phyloP scores from a whole-genome alignment of 495 filamentous ascomycete genomes.

The Pseudevernia furfuracea region DNA sequence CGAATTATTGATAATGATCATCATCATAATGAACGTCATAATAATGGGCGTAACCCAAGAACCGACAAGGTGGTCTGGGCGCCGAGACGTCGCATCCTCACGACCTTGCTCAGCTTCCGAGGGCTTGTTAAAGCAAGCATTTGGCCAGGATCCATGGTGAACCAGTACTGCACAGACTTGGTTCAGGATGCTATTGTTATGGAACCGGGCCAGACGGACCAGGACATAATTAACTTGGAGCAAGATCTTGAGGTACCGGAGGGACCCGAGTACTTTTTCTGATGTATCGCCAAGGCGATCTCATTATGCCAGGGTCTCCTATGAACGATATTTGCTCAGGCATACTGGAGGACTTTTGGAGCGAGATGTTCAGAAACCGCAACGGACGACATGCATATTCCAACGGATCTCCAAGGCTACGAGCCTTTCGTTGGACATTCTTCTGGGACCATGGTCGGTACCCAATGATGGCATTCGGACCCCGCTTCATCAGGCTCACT shows the following conservation, averaged over 20 bases:
- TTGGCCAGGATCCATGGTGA: neutral
- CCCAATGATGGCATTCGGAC: neutral
- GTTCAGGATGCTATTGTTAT: neutral
- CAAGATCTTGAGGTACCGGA: neutral
- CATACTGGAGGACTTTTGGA: neutral
- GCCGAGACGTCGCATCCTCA: neutral
- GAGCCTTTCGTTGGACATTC: neutral
- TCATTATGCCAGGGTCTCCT: neutral
- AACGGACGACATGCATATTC: too few relatives aligned
- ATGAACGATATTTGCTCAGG: neutral
- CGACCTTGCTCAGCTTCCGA: slow-evolving; percentile 2
- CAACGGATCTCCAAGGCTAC: neutral
- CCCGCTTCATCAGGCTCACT: neutral
- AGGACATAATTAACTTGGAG: neutral
- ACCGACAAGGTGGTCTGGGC: neutral
- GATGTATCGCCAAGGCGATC: neutral
- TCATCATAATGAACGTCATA: too few relatives aligned
- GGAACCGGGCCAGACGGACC: neutral
- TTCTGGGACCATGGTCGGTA: neutral
- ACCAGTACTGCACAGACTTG: neutral
- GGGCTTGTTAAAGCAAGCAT: neutral
- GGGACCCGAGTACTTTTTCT: neutral
- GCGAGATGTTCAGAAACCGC: too few relatives aligned
- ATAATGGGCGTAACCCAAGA: neutral
- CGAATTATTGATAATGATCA: neutral